Percentiles rank a stretch among this genome's conserved stretches.
phyloP scores from a whole-genome alignment of 2,329 filamentous ascomycete genomes.

The Diaporthe citri region DNA sequence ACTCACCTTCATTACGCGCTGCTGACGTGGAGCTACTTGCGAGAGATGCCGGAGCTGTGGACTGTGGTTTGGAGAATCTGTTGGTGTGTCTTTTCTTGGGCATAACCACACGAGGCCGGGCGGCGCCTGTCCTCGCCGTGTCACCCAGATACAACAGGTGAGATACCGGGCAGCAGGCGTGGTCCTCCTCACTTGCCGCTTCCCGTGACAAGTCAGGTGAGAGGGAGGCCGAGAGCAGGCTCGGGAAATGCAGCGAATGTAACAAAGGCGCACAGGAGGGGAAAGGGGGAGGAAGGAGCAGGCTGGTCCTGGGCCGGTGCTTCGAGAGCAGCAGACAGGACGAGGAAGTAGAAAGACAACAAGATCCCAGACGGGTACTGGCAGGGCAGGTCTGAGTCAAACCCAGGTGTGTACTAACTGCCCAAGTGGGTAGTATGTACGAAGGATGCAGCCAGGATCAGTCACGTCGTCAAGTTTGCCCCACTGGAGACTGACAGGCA shows the following conservation, averaged over 20 bases:
- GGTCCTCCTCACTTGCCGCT: slow-evolving; percentile 11
- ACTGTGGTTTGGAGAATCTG: slow-evolving; percentile 70
- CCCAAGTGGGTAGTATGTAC: neutral
- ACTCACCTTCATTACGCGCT: slow-evolving; percentile 37
- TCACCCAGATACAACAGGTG: neutral
- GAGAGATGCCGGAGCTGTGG: slow-evolving; percentile 65
- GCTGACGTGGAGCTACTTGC: slow-evolving; percentile 49
- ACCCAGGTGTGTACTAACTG: slow-evolving; percentile 12
- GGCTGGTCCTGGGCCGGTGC: neutral
- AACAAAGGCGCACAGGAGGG: neutral
- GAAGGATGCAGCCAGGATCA: slow-evolving; percentile 15
- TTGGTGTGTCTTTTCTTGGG: slow-evolving; percentile 72
- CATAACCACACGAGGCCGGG: slow-evolving; percentile 56
- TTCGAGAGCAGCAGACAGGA: slow-evolving; percentile 28
- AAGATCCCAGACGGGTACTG: slow-evolving; percentile 36
- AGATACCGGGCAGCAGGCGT: slow-evolving; percentile 20
- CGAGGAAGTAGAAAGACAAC: slow-evolving; percentile 14
- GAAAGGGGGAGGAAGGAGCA: neutral
- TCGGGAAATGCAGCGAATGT: slow-evolving; percentile 25
- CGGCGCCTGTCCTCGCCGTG: neutral
- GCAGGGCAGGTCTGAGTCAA: slow-evolving; percentile 41
- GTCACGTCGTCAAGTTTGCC: slow-evolving; percentile 37
- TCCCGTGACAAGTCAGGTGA: slow-evolving; percentile 34
- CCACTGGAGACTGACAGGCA: neutral
- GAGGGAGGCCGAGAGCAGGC: slow-evolving; percentile 13